phyloP scores from a whole-genome alignment of 1,284 basidiomycete genomes.

The Kwoniella shivajii region DNA sequence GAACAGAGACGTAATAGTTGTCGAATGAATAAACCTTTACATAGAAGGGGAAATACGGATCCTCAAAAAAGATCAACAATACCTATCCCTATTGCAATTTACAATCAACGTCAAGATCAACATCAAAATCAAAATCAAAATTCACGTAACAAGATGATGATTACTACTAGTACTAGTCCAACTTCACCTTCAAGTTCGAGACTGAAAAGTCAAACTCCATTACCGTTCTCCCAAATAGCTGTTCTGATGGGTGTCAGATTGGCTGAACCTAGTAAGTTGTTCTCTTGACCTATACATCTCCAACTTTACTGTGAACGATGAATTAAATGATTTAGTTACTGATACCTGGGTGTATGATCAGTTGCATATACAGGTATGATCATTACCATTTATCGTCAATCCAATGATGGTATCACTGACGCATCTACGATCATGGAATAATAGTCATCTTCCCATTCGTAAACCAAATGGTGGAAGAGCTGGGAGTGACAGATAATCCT shows the following conservation, averaged over 20 bases:
- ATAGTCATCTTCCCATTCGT: conserved; percentile 58
- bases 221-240: conserved; percentile 39
- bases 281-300: neutral
- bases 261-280: conserved; percentile 41
- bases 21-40: conserved; percentile 5
- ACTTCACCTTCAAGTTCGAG: neutral
- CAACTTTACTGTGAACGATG: neutral
- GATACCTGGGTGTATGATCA: neutral
- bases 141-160: neutral
- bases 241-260: conserved; percentile 45
- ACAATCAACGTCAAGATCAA: neutral
- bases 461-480: conserved; percentile 54
- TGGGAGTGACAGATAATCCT: conserved; percentile 52
- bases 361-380: conserved; percentile 38
- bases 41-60: neutral
- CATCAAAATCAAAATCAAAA: neutral
- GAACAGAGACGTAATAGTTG: too few species aligned
- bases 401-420: neutral
- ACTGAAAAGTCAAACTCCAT: conserved; percentile 21
- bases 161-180: neutral
- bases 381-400: neutral
- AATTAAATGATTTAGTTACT: neutral
- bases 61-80: neutral
- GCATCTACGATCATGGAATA: neutral
- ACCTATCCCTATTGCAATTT: neutral